Conservation (phyloP, 352 stramenopile genomes). For the Thraustotheca clavata region DNA sequence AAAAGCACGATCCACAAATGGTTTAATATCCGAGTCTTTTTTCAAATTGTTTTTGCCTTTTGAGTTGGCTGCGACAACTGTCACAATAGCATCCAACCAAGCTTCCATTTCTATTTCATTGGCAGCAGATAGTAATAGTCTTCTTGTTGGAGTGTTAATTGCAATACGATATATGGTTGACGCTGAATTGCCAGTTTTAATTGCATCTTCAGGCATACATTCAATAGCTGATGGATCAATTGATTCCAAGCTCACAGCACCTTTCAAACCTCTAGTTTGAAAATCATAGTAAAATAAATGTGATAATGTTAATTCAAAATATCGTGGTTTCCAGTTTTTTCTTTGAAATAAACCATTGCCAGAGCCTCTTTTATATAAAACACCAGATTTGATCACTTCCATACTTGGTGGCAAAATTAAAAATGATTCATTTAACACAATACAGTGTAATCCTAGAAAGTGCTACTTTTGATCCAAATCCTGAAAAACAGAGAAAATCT, state of each 20-base stretch:
- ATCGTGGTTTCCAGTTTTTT: slow-evolving; percentile 46
- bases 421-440: no score
- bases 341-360: slow-evolving; percentile 33
- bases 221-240: slow-evolving; percentile 31
- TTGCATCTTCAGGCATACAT: slow-evolving; percentile 34
- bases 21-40: no score
- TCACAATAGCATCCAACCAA: slow-evolving; percentile 45
- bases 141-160: slow-evolving; percentile 29
- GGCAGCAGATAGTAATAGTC: slow-evolving; percentile 29
- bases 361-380: slow-evolving; percentile 47
- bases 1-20: slow-evolving; percentile 1
- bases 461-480: no score
- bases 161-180: slow-evolving; percentile 44
- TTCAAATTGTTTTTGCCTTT: slow-evolving; percentile 96
- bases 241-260: slow-evolving; percentile 26
- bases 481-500: no score
- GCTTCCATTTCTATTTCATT: slow-evolving; percentile 41
- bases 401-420: no score
- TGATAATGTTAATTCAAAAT: slow-evolving; percentile 35
- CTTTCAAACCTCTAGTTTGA: slow-evolving; percentile 29
- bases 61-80: slow-evolving; percentile 99
- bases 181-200: slow-evolving; percentile 37
- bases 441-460: no score
- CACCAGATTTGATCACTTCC: slow-evolving; percentile 25
- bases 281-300: slow-evolving; percentile 32